These are phyloP conservation scores for Aschersonia sp. DNA, from an alignment of 2,329 filamentous ascomycete species.

Conservation along the genomic window DNA sequence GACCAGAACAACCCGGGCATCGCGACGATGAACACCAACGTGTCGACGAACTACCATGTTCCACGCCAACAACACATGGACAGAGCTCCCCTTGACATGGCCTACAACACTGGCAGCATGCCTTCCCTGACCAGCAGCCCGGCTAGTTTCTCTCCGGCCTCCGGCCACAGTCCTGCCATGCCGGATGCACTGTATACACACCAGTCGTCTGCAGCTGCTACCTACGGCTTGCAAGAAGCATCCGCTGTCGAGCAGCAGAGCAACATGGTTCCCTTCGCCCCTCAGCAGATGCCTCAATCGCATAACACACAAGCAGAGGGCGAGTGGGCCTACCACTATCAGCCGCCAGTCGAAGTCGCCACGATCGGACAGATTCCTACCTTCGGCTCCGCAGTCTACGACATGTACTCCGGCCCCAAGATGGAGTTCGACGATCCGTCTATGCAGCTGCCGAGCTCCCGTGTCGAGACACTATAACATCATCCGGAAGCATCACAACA, in stretches of 20 bases:
- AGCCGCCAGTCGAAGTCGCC: conserved; percentile 41
- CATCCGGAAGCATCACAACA: background rate
- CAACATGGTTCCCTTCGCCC: conserved; percentile 25
- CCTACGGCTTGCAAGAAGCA: conserved; percentile 31
- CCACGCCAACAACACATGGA: conserved; percentile 31
- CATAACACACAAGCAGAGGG: conserved; percentile 26
- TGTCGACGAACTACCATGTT: conserved; percentile 37
- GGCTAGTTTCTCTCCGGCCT: conserved; percentile 40
- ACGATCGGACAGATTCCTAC: conserved; percentile 37
- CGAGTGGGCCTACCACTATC: conserved; percentile 43
- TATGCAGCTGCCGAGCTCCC: conserved; percentile 44
- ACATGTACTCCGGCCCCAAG: conserved; percentile 37
- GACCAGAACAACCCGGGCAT: conserved; percentile 48
- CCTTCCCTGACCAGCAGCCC: conserved; percentile 44
- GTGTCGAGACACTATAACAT: conserved; percentile 34
- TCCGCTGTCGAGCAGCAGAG: conserved; percentile 31
- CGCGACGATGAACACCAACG: conserved; percentile 43
- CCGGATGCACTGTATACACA: conserved; percentile 45
- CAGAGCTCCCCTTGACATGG: conserved; percentile 31
- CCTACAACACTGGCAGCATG: conserved; percentile 32
- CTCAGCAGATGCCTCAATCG: conserved; percentile 25
- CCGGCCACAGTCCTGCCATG: conserved; percentile 36
- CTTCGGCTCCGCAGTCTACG: conserved; percentile 34
- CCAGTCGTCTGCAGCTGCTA: conserved; percentile 30
- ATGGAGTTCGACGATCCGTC: conserved; percentile 42